Base-by-base conservation (phyloP, 129 eudicot genomes). In the Sambucus nigra region DNA sequence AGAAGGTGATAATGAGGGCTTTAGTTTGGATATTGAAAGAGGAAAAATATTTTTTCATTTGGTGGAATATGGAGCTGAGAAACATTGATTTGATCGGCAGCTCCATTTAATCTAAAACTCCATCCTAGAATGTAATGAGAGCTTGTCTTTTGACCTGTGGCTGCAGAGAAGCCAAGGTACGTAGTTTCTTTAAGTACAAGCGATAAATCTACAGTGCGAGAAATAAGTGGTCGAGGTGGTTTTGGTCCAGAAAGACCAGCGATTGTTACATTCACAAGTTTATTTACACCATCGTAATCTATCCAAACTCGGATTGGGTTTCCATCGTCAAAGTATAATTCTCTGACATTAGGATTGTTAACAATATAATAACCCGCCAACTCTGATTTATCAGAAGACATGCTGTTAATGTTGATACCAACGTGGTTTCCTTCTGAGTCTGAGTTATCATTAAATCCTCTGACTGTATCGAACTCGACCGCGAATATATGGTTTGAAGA, bases 231-330 rank as follows among this genome's bases (percentile, higher is more conserved):
- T 7, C n/a, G 38, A 8, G 17, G 7, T 3, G 71, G n/a, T n/a
- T n/a, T n/a, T n/a, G n/a, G n/a, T n/a, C n/a, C n/a, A n/a, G n/a
- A n/a, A 2, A 49, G 0, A 16, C 71, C 71, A 26, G 71, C 7
- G 2, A 71, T 16, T 17, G 77, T 71, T 24, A 71, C 67, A 26
- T 58, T 71, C 4, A 71, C 27, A 7, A 25, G 28, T 8, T 31
- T n/a, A 11, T 15, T 21, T 14, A 41, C 0, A 20, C 71, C 71
- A 35, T 71, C 71, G 17, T 71, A 71, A 8, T 71, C 77, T 3
- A 71, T 51, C 77, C 77, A 71, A 0, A 71, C 77, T 17, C 58
- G 71, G 20, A 64, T 25, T 19, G 61, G 71, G 0, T 48, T 51
- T 15, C 47, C 60, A 5, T 24, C 25, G 22, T 58, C 62, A 27